A percentile compares a stretch with the other conserved stretches of the same genome.
These are phyloP conservation scores for Crithidia thermophila DNA, from an alignment of 208 protist genomes.

Conservation along the genomic window DNA sequence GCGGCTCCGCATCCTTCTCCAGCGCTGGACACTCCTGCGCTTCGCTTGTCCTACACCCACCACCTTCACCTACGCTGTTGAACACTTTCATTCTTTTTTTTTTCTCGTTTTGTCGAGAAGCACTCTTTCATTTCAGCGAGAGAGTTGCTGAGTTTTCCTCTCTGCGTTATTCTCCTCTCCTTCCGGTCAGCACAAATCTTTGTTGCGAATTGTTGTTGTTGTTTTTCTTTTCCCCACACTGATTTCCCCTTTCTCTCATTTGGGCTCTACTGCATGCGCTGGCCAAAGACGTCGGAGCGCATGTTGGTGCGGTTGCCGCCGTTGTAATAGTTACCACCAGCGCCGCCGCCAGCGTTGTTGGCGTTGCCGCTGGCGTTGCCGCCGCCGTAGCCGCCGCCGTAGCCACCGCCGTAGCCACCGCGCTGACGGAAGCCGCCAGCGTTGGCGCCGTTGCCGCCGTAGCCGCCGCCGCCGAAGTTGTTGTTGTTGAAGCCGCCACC, in stretches of 20 bases:
- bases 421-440: constrained; percentile 7
- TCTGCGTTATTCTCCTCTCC: no score
- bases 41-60: no score
- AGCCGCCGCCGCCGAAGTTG: constrained; percentile 20
- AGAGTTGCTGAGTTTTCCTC: no score
- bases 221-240: constrained; percentile 8
- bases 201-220: no score
- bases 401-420: constrained; percentile 20
- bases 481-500: constrained; percentile 28
- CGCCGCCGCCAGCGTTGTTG: constrained; percentile 31
- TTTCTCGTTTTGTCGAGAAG: not conserved
- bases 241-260: constrained; percentile 16
- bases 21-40: no score
- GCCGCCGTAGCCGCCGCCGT: constrained; percentile 21
- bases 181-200: not conserved
- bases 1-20: no score
- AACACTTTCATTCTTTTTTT: not conserved
- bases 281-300: constrained; percentile 59
- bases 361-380: constrained; percentile 21
- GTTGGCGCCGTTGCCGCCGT: constrained; percentile 16
- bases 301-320: constrained; percentile 35
- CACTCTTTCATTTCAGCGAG: no score
- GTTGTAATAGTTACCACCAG: constrained; percentile 21
- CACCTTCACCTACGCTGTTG: no score
- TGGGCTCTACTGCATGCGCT: constrained; percentile 27